Evolutionary conservation across 306 rosid genomes (phyloP).

Genomic region (Betula pendula): DNA sequence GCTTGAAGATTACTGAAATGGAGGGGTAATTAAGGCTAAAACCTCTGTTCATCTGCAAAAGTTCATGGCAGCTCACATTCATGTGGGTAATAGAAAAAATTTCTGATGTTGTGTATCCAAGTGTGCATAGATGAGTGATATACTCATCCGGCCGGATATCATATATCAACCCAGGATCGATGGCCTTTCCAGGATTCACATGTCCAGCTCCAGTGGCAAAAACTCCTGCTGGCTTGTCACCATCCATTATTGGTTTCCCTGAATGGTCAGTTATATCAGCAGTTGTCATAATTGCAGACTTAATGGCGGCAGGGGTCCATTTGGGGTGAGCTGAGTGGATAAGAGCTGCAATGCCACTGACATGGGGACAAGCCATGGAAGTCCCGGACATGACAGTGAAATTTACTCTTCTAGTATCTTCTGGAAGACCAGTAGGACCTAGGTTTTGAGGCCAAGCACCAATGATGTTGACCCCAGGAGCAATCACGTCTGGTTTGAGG

Average conservation of each 20-base stretch:
- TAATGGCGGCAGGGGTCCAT: slow-evolving; percentile 83
- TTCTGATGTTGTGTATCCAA: slow-evolving; percentile 67
- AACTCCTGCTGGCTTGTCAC: slow-evolving; percentile 56
- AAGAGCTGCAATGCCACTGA: slow-evolving; percentile 81
- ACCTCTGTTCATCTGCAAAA: slow-evolving; percentile 56
- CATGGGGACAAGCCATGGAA: slow-evolving; percentile 96
- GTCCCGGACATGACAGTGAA: slow-evolving; percentile 95
- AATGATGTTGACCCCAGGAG: slow-evolving; percentile 94
- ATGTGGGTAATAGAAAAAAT: slow-evolving; percentile 69
- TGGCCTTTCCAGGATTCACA: slow-evolving; percentile 67
- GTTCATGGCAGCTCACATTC: slow-evolving; percentile 65
- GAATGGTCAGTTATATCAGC: slow-evolving; percentile 59
- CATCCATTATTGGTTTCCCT: slow-evolving; percentile 75
- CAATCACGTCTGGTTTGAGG: slow-evolving; percentile 90
- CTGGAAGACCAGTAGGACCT: slow-evolving; percentile 84
- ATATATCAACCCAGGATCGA: slow-evolving; percentile 74
- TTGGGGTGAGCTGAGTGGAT: slow-evolving; percentile 67
- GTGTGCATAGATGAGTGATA: slow-evolving; percentile 68
- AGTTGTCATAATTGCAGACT: slow-evolving; percentile 86
- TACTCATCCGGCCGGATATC: slow-evolving; percentile 74
- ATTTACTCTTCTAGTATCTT: slow-evolving; percentile 75
- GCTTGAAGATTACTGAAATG: slow-evolving; percentile 59
- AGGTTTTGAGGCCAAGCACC: slow-evolving; percentile 99
- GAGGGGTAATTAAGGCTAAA: slow-evolving; percentile 90
- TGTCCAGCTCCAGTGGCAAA: slow-evolving; percentile 83